phyloP scores from a whole-genome alignment of 208 protist species.

The Crithidia acanthocephali region DNA sequence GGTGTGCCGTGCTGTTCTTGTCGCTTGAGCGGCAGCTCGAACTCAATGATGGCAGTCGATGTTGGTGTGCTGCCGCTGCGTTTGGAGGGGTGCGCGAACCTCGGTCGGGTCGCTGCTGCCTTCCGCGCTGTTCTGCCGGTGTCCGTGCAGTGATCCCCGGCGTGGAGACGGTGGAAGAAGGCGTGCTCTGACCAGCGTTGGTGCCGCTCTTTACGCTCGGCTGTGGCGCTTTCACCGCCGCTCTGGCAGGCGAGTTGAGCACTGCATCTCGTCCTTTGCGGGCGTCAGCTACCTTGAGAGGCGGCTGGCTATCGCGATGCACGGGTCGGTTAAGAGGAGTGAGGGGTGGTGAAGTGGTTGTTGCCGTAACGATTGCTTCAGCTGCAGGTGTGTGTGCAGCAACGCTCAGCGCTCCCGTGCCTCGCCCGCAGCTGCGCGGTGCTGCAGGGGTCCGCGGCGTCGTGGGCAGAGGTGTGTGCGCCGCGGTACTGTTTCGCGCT shows the following conservation, averaged over 20 bases:
- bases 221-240: not conserved
- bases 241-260: too few relatives aligned
- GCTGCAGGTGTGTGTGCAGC: not conserved
- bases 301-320: too few relatives aligned
- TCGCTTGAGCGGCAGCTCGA: not conserved
- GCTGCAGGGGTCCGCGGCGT: not conserved
- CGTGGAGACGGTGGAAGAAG: not conserved
- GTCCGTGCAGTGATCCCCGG: conserved; percentile 19
- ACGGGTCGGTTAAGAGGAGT: too few relatives aligned
- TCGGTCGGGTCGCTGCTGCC: not conserved
- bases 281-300: too few relatives aligned
- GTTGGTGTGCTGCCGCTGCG: not conserved
- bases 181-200: not conserved
- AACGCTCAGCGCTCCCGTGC: not conserved
- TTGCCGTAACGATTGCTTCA: not conserved
- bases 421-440: not conserved
- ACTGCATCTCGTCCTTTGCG: too few relatives aligned
- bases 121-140: not conserved
- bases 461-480: not conserved
- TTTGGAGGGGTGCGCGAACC: not conserved
- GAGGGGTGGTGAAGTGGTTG: not conserved
- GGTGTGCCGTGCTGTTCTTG: too few relatives aligned
- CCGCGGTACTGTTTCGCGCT: not conserved
- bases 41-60: not conserved
- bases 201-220: not conserved